These are phyloP conservation scores for Helicocarpus griseus DNA, from an alignment of 2,329 filamentous ascomycete species.

Conservation along the genomic window DNA sequence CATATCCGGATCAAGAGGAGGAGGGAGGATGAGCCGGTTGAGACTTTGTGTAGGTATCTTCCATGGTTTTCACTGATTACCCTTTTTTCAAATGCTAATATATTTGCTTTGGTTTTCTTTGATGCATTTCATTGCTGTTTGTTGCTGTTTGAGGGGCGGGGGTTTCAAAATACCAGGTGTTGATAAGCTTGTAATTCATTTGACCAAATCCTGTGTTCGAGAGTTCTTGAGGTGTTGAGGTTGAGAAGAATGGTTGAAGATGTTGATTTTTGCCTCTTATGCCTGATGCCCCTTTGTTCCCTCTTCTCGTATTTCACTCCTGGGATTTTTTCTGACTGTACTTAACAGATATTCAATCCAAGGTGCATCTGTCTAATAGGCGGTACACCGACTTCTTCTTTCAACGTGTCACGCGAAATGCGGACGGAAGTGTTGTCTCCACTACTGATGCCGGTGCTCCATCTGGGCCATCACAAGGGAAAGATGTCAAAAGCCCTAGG, in stretches of 20 bases:
- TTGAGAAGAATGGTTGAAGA: too few species aligned
- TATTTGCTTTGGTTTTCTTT: neutral
- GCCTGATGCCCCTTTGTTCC: neutral
- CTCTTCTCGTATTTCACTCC: neutral
- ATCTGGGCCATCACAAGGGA: neutral
- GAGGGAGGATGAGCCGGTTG: slow-evolving; percentile 47
- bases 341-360: slow-evolving; percentile 34
- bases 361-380: slow-evolving; percentile 35
- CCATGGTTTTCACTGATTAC: slow-evolving; percentile 7
- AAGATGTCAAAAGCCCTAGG: neutral
- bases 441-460: slow-evolving; percentile 9
- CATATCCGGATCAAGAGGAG: slow-evolving; percentile 48
- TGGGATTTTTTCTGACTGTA: slow-evolving; percentile 1
- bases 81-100: neutral
- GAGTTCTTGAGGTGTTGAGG: too few species aligned
- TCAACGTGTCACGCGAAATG: slow-evolving; percentile 28
- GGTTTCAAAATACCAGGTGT: neutral
- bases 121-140: neutral
- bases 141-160: neutral
- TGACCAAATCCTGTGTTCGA: too few species aligned
- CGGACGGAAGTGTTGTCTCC: slow-evolving; percentile 12
- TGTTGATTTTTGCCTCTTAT: neutral
- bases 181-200: too few species aligned
- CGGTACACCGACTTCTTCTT: slow-evolving; percentile 42
- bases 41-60: slow-evolving; percentile 38